Percentiles rank a stretch among this genome's conserved stretches.
Evolutionary conservation across 225 moss, liverwort and hornwort genomes (phyloP).

Genomic region (Neckera pumila): DNA sequence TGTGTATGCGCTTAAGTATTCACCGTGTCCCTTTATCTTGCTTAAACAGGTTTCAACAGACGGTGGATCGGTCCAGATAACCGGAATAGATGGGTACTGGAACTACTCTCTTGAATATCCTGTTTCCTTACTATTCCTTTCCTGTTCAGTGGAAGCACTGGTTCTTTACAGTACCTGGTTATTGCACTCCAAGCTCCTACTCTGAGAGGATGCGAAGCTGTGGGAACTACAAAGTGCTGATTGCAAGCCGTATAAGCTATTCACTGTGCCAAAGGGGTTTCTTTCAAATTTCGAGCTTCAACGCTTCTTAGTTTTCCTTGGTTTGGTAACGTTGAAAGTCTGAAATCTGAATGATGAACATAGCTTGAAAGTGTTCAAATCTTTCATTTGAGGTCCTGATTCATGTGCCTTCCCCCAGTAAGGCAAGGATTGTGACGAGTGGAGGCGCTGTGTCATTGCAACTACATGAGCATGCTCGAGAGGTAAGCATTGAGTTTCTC

Average conservation of each 20-base stretch:
- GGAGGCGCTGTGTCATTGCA: slow-evolving; percentile 78
- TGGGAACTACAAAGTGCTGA: neutral
- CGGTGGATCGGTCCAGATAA: slow-evolving; percentile 54
- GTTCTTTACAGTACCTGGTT: neutral
- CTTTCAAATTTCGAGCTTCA: neutral
- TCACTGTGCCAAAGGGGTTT: neutral
- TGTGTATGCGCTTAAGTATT: neutral
- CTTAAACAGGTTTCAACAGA: slow-evolving; percentile 46
- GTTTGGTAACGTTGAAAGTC: neutral
- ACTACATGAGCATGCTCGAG: slow-evolving; percentile 79
- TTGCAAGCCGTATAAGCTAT: neutral
- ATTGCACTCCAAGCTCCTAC: neutral
- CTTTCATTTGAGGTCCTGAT: neutral
- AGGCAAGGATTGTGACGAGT: slow-evolving; percentile 44
- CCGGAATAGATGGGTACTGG: slow-evolving; percentile 71
- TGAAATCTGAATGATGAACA: neutral
- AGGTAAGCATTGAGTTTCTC: slow-evolving; percentile 10
- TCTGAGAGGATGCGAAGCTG: neutral
- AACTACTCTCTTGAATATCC: neutral
- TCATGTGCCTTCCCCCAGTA: slow-evolving; percentile 19
- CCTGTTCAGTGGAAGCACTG: neutral
- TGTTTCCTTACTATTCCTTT: neutral
- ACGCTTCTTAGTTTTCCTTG: neutral
- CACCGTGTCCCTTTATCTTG: neutral
- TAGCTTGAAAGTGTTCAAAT: neutral